Conservation (phyloP, 2,329 filamentous ascomycete genomes). For the Penicillium sclerotigenum region DNA sequence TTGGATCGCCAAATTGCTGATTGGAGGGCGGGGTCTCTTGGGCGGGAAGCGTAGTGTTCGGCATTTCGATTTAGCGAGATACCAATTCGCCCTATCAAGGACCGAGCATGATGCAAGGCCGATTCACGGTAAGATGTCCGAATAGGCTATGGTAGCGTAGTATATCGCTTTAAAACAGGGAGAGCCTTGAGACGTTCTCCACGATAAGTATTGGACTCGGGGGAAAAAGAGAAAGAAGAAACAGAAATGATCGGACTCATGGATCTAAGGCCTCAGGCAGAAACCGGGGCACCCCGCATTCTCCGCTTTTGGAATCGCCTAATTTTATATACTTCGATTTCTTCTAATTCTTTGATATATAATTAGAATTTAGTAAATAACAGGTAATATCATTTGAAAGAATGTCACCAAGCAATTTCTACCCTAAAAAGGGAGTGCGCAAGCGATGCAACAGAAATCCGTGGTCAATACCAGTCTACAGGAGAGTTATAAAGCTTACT, state of each 20-base stretch:
- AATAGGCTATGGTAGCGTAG: not conserved
- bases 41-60: constrained; percentile 29
- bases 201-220: constrained; percentile 13
- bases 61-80: constrained; percentile 36
- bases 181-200: not conserved
- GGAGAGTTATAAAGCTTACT: not conserved
- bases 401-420: not conserved
- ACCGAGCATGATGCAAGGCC: constrained; percentile 20
- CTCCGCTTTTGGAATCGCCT: constrained; percentile 13
- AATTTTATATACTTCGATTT: not conserved
- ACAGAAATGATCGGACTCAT: constrained; percentile 1
- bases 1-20: constrained; percentile 22
- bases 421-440: not conserved
- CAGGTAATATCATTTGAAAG: not conserved
- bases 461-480: not conserved
- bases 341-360: not conserved
- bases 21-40: constrained; percentile 24
- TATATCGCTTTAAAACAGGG: not conserved
- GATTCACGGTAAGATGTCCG: constrained; percentile 2
- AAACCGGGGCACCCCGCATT: constrained; percentile 26
- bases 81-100: constrained; percentile 17
- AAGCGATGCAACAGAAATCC: not conserved
- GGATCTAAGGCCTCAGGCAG: constrained; percentile 19
- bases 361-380: too few relatives aligned
- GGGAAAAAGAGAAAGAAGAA: constrained; percentile 10